Evolutionary conservation across 257 asterid genomes (phyloP).

Genomic region (Verbascum thapsus): DNA sequence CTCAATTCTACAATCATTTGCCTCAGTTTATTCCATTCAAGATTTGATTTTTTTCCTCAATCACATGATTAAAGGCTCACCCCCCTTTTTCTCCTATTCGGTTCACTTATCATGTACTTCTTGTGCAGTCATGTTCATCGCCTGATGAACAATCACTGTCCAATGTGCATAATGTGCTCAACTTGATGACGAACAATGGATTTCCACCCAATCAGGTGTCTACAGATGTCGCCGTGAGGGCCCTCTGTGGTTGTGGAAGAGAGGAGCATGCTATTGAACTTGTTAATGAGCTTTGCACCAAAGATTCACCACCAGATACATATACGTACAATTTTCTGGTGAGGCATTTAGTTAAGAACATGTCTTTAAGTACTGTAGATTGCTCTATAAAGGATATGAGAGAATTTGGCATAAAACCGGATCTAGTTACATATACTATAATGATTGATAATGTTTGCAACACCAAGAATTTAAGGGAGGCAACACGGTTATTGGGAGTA

Average conservation of each 20-base stretch:
- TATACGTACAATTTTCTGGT: conserved; percentile 80
- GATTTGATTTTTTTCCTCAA: conserved; percentile 77
- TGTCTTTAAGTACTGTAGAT: conserved; percentile 57
- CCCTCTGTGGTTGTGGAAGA: conserved; percentile 72
- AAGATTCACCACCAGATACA: conserved; percentile 60
- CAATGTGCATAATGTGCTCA: conserved; percentile 61
- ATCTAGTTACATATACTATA: conserved; percentile 86
- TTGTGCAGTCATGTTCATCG: conserved; percentile 62
- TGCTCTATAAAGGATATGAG: conserved; percentile 69
- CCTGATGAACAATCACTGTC: conserved; percentile 50
- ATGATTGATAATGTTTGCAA: conserved; percentile 97
- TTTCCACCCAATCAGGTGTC: conserved; percentile 72
- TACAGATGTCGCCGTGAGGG: conserved; percentile 66
- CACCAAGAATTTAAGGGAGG: conserved; percentile 86
- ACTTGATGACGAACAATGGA: conserved; percentile 64
- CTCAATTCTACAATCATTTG: conserved; percentile 66
- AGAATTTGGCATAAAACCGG: conserved; percentile 71
- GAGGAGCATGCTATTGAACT: conserved; percentile 80
- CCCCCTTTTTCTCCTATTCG: conserved; percentile 79
- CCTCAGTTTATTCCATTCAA: conserved; percentile 61
- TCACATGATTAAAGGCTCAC: conserved; percentile 74
- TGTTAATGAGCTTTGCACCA: conserved; percentile 63
- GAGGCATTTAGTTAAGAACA: conserved; percentile 68
- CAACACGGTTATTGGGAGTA: conserved; percentile 59
- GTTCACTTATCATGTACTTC: conserved; percentile 65